Evolutionary conservation across 83 land plant genomes (phyloP).

Genomic region (Picea abies): DNA sequence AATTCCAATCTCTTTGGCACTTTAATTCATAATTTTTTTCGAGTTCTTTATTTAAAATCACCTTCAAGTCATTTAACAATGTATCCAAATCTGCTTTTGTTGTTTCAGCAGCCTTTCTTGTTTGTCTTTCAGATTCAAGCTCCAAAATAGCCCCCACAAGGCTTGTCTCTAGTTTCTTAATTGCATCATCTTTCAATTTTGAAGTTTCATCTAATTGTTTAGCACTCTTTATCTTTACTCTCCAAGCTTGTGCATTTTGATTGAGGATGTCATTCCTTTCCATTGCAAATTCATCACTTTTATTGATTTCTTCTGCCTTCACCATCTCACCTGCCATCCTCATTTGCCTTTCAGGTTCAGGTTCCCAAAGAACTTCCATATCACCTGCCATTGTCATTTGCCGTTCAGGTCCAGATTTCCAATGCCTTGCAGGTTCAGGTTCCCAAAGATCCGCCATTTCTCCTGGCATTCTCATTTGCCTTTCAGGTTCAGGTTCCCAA

Average conservation of each 20-base stretch:
- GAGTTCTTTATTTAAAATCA: background rate
- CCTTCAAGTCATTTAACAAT: background rate
- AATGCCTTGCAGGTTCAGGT: no score
- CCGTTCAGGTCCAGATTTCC: no score
- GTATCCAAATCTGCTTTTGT: background rate
- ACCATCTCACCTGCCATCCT: no score
- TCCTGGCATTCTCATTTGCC: no score
- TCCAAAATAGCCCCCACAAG: background rate
- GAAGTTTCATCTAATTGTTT: background rate
- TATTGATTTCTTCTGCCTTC: background rate
- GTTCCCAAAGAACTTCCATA: no score
- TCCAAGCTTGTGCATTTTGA: background rate
- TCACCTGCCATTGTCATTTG: no score
- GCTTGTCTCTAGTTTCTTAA: background rate
- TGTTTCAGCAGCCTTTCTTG: background rate
- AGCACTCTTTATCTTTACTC: background rate
- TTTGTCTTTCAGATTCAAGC: background rate
- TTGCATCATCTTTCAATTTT: background rate
- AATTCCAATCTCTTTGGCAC: background rate
- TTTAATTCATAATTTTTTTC: background rate
- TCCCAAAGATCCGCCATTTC: no score
- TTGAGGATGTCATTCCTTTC: background rate
- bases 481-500: no score
- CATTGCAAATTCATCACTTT: background rate
- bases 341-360: no score